Evolutionary conservation across 73 alveolate species (phyloP).

Genomic region (Diophrys sp.): DNA sequence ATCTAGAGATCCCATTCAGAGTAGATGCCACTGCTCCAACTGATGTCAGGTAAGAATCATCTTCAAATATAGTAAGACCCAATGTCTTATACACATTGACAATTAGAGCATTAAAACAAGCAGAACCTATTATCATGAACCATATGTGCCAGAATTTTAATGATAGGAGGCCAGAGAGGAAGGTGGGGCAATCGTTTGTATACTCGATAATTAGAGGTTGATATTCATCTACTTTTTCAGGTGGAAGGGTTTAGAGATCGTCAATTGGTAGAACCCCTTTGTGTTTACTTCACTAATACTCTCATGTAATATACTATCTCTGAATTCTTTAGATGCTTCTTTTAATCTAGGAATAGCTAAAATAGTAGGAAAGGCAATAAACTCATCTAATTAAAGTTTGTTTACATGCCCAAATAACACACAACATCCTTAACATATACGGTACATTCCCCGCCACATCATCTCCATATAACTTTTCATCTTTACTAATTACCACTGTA

Average conservation of each 20-base stretch:
- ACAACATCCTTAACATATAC: background rate
- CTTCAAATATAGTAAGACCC: slow-evolving; percentile 22
- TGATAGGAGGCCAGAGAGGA: background rate
- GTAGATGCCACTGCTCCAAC: slow-evolving; percentile 66
- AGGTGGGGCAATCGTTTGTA: background rate
- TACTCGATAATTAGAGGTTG: no score
- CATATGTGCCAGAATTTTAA: slow-evolving; percentile 5
- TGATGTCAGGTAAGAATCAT: slow-evolving; percentile 52
- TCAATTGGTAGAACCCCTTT: background rate
- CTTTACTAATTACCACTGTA: background rate
- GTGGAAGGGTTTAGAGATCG: background rate
- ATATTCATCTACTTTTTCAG: background rate
- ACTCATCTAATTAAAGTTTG: no score
- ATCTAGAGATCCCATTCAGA: slow-evolving; percentile 50
- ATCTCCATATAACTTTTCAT: background rate
- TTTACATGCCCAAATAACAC: slow-evolving; percentile 7
- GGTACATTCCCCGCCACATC: slow-evolving; percentile 8
- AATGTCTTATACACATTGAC: slow-evolving; percentile 46
- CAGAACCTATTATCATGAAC: background rate
- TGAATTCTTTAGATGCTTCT: background rate
- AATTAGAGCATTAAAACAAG: slow-evolving; percentile 22
- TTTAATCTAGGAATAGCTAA: background rate
- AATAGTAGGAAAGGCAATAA: background rate
- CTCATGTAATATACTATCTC: background rate
- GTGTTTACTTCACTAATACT: background rate